Percentiles rank a stretch among this genome's conserved stretches.
Conservation (phyloP, 2,329 filamentous ascomycete species). For the Epichloe scottii region DNA sequence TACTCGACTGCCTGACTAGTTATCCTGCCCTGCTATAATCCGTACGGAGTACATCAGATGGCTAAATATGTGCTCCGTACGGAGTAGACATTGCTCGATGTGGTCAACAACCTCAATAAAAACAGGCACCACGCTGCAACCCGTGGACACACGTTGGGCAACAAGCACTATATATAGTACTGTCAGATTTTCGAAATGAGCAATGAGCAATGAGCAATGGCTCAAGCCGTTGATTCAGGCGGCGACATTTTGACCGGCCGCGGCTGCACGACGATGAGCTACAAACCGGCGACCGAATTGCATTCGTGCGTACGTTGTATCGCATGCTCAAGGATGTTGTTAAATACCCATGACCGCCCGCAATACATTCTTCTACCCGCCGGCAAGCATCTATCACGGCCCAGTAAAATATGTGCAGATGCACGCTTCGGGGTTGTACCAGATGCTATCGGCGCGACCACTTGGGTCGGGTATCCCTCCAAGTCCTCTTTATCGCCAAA, state of each 20-base stretch:
- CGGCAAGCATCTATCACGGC: neutral
- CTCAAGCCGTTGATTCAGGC: neutral
- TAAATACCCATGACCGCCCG: neutral
- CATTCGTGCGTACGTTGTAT: neutral
- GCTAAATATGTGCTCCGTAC: too few relatives aligned
- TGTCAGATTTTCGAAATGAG: neutral
- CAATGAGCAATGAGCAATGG: neutral
- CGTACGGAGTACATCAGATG: too few relatives aligned
- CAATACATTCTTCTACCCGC: neutral
- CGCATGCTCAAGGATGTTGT: neutral
- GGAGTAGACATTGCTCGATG: neutral
- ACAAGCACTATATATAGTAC: neutral
- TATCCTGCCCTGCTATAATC: too few relatives aligned
- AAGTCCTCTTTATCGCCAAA: neutral
- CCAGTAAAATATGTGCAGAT: neutral
- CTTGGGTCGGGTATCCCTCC: neutral
- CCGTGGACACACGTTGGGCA: neutral
- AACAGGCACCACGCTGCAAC: neutral
- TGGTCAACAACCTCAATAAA: neutral
- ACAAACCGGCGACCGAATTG: neutral
- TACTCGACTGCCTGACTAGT: too few relatives aligned
- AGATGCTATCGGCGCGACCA: neutral
- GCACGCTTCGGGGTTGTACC: neutral
- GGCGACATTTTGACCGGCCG: neutral
- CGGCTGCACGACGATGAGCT: constrained; percentile 1